A percentile compares a stretch with the other conserved stretches of the same genome.
These are phyloP conservation scores for Nannizzia gypsea DNA, from an alignment of 2,329 filamentous ascomycete genomes.

Conservation along the genomic window DNA sequence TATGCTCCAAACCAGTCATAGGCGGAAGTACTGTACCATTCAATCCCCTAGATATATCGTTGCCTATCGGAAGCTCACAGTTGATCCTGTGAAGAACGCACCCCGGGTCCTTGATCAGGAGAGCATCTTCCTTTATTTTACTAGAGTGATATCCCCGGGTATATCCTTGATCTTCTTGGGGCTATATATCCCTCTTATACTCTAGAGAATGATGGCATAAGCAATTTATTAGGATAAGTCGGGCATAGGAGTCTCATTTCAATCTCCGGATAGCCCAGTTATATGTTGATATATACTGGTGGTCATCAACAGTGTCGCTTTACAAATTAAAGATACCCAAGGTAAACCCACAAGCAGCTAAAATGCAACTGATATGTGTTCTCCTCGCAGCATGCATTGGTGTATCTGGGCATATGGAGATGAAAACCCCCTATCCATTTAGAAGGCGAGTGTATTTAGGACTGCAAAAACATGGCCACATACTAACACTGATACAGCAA, in stretches of 20 bases:
- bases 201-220: too few species aligned
- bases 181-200: background rate
- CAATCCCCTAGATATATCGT: background rate
- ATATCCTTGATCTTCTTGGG: background rate
- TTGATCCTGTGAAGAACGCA: background rate
- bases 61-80: background rate
- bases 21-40: background rate
- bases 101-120: background rate
- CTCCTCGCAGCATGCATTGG: background rate
- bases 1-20: background rate
- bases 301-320: background rate
- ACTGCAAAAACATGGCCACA: background rate
- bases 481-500: conserved; percentile 2
- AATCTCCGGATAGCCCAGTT: too few species aligned
- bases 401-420: conserved; percentile 6
- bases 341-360: background rate
- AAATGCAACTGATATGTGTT: background rate
- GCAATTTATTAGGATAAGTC: too few species aligned
- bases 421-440: conserved; percentile 7
- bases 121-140: background rate
- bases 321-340: background rate
- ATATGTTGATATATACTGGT: background rate
- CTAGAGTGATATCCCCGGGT: background rate
- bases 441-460: background rate
- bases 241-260: too few species aligned